Conservation (phyloP, 306 rosid genomes). For the Mucuna pruriens region DNA sequence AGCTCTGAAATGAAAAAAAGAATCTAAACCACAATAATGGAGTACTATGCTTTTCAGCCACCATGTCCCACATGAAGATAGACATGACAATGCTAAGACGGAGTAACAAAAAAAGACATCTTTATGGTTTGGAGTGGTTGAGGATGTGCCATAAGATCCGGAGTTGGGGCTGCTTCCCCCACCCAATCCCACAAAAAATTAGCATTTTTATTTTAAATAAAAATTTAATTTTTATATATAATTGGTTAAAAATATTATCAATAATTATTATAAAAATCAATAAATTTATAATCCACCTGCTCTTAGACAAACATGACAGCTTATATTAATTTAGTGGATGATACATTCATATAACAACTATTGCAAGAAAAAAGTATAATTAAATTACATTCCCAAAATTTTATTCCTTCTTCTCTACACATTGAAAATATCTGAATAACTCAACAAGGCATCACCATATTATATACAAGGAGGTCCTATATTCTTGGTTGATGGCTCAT, state of each 20-base stretch:
- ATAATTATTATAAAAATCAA: too few relatives aligned
- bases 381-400: conserved; percentile 38
- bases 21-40: conserved; percentile 34
- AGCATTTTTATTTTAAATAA: background rate
- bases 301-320: background rate
- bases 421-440: conserved; percentile 35
- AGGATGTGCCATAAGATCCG: conserved; percentile 20
- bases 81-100: background rate
- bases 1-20: conserved; percentile 21
- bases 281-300: too few relatives aligned
- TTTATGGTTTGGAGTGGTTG: conserved; percentile 23
- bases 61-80: conserved; percentile 36
- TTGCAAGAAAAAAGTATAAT: background rate
- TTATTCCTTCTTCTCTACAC: conserved; percentile 55
- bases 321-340: background rate
- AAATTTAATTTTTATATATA: too few relatives aligned
- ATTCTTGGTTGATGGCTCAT: conserved; percentile 34
- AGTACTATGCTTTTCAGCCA: conserved; percentile 38
- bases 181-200: conserved; percentile 6
- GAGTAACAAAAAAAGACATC: background rate
- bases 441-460: conserved; percentile 44
- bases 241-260: too few relatives aligned
- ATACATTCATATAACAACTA: conserved; percentile 23
- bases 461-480: conserved; percentile 58
- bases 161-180: conserved; percentile 5